Evolutionary conservation across 148 eudicot species (phyloP).

Genomic region (Camellia lanceoleosa): DNA sequence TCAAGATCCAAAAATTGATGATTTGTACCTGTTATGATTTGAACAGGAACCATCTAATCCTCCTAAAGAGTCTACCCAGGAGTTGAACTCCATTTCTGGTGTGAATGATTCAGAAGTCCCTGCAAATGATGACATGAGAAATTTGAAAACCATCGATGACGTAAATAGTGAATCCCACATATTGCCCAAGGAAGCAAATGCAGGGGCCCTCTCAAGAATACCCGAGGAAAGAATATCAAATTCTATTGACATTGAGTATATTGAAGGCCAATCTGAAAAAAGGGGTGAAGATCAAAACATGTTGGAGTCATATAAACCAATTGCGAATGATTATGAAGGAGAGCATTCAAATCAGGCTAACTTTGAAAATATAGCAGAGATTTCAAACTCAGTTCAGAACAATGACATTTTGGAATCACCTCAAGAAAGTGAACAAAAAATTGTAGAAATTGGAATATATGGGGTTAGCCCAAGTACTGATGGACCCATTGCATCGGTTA

Average conservation of each 20-base stretch:
- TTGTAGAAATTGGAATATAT: neutral
- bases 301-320: neutral
- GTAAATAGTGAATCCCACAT: neutral
- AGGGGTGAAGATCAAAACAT: neutral
- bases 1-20: neutral
- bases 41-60: conserved; percentile 19
- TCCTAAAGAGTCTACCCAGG: neutral
- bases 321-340: neutral
- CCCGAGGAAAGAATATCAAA: neutral
- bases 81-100: neutral
- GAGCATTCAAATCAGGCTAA: neutral
- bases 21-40: neutral
- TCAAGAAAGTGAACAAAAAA: conserved; percentile 9
- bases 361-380: neutral
- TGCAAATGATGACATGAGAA: neutral
- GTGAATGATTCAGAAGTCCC: conserved; percentile 5
- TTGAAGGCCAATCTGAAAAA: conserved; percentile 7
- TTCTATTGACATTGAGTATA: neutral
- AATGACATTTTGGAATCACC: conserved; percentile 3
- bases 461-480: conserved; percentile 13
- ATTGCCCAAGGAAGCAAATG: neutral
- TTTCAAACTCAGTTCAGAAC: neutral
- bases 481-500: conserved; percentile 12
- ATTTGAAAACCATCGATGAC: conserved; percentile 3
- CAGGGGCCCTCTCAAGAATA: neutral